Base-by-base conservation (phyloP, 495 filamentous ascomycete species). In the Margaritispora aquatica region DNA sequence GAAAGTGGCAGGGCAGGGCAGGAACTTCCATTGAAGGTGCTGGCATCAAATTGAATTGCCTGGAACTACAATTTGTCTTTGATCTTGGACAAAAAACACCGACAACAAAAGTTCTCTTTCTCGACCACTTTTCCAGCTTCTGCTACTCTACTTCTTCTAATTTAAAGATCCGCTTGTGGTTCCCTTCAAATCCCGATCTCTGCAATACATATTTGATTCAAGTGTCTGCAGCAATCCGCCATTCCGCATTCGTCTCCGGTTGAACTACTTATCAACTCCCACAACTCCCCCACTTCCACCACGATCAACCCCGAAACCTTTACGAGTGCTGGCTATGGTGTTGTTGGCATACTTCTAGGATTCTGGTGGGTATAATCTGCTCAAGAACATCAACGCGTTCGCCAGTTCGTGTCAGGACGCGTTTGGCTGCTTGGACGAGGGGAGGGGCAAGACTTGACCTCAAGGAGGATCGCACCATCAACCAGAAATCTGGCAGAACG, bases 361-460 rank as follows among this genome's bases (percentile, higher is more conserved):
- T 49, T 52, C 24, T 26, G 65, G 65, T 51, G 59, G 55, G 56
- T 49, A 55, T 57, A 31, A 48, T 48, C 24, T 58, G 64, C 60
- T 49, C 21, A 26, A 54, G 31, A 52, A 24, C 53, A 36, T 31
- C 23, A 44, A 62, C 65, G 61, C 62, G 65, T 62, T 56, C 22
- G 59, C 27, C 17, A 31, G 56, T 41, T 65, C 63, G 63, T 65
- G 59, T 62, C 29, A 57, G 53, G 55, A 62, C 65, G 65, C 65
- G 65, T 64, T 63, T 51, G 27, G 29, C 19, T 47, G 29, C 22
- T 8, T 44, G 38, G 23, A 24, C 31, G 56, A 63, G 61, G 56
- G 55, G 56, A 63, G 61, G 56, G 55, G 54, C 54, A 36, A 46
- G 54, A 26, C 55, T 44, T 44, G 38, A 31, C 20, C 46, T 15